Base-by-base conservation (phyloP, 2,329 filamentous ascomycete species). In the Penicillium thymicola region DNA sequence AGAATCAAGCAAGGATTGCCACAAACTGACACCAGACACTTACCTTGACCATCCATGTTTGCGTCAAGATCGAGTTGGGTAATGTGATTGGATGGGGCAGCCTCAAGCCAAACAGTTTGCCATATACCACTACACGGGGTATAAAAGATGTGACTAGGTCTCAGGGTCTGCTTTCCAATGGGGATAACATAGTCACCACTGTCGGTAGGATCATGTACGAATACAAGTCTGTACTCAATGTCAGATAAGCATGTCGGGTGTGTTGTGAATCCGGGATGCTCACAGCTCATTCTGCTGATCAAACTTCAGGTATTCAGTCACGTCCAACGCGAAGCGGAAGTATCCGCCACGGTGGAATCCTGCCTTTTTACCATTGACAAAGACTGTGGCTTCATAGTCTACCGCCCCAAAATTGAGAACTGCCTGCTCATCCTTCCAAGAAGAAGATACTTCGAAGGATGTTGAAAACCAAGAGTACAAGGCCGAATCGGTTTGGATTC, bases 101-200 rank as follows among this genome's bases (percentile, higher is more conserved):
- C 78, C 67, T 88, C 84, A 2, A 90, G 74, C 87, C 87, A 90
- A 0, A 90, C 87, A 18, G 80, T 81, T 67, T 89, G 87, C 88
- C 88, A 90, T 60, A 90, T 89, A 5, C 88, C 88, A 34, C 85
- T 87, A 67, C 87, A 90, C 0, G 88, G 84, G 0, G 84, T 85
- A 68, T 90, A 90, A 70, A 88, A 90, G 58, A 90, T 90, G 63
- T 72, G 70, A 18, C 60, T 63, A 2, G 82, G 83, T 0, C 71
- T 73, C 0, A 81, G 66, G 0, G 80, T 82, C 68, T 88, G 86
- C 68, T 89, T 89, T 59, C 87, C 87, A 42, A 88, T 79, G 0
- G 87, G 86, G 41, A 87, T 85, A 13, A 85, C 79, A 55, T 78
- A 76, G 5, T 72, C 71, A 2, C 77, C 76, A 30, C 70, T 67